Percentiles rank a stretch among this genome's conserved stretches.
These are phyloP conservation scores for Suillus spraguei DNA, from an alignment of 768 basidiomycete species.

Conservation along the genomic window DNA sequence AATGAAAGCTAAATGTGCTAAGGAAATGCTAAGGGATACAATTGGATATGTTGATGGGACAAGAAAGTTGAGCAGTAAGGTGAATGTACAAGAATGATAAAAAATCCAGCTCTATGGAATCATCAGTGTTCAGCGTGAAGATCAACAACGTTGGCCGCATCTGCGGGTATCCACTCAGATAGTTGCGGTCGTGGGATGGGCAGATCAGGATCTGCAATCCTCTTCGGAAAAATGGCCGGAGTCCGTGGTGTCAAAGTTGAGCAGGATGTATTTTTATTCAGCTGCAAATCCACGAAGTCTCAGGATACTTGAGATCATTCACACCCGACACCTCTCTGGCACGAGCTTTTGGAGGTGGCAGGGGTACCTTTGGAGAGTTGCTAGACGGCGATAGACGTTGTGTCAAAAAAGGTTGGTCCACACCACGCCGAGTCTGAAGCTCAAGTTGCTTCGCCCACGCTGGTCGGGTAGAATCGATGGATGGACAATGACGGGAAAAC, in stretches of 20 bases:
- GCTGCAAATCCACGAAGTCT: constrained; percentile 29
- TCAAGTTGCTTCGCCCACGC: constrained; percentile 50
- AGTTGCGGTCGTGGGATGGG: constrained; percentile 56
- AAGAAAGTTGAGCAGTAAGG: not conserved
- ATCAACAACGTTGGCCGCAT: constrained; percentile 32
- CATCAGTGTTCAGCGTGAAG: constrained; percentile 21
- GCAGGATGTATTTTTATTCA: constrained; percentile 22
- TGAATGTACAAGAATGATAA: not conserved
- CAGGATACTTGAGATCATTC: constrained; percentile 38
- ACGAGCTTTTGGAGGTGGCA: constrained; percentile 35
- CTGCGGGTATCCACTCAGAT: constrained; percentile 57
- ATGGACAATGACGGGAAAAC: constrained; percentile 21
- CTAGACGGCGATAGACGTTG: constrained; percentile 25
- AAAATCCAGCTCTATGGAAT: constrained; percentile 19
- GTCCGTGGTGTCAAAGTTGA: constrained; percentile 20
- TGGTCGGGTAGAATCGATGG: constrained; percentile 37
- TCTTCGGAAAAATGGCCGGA: constrained; percentile 40
- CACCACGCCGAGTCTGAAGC: constrained; percentile 49
- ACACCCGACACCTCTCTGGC: constrained; percentile 21
- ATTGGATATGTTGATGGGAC: not conserved
- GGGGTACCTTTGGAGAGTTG: constrained; percentile 24
- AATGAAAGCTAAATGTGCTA: not conserved
- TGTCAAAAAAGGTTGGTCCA: constrained; percentile 54
- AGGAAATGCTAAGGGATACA: constrained; percentile 4
- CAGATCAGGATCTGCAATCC: constrained; percentile 48